Percentiles rank a stretch among this genome's conserved stretches.
Evolutionary conservation across 495 filamentous ascomycete genomes (phyloP).

Genomic region (Apiosordaria backusii): DNA sequence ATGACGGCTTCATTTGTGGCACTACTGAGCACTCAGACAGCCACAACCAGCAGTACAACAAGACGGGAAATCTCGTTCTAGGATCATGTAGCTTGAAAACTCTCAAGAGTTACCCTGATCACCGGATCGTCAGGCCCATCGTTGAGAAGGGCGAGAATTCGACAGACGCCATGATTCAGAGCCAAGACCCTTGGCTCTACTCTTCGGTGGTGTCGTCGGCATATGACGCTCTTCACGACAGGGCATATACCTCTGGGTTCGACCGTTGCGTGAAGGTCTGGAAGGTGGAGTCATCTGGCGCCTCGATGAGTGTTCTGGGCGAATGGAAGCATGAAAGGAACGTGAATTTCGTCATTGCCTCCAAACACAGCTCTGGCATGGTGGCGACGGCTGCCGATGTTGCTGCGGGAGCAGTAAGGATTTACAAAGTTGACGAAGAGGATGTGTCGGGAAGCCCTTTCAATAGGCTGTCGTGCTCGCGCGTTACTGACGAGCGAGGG

Average conservation of each 20-base stretch:
- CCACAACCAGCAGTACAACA: conserved; percentile 81
- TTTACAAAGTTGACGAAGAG: conserved; percentile 42
- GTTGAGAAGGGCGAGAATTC: conserved; percentile 52
- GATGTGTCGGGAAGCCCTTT: conserved; percentile 34
- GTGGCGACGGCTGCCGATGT: conserved; percentile 54
- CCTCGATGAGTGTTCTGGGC: conserved; percentile 40
- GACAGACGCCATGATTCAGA: conserved; percentile 54
- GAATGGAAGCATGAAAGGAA: conserved; percentile 61
- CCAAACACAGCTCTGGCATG: conserved; percentile 40
- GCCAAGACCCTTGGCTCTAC: conserved; percentile 67
- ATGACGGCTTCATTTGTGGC: conserved; percentile 56
- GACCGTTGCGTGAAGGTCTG: conserved; percentile 79
- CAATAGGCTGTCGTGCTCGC: conserved; percentile 44
- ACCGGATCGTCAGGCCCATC: conserved; percentile 57
- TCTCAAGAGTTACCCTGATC: conserved; percentile 65
- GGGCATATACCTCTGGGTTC: conserved; percentile 74
- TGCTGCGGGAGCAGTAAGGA: conserved; percentile 43
- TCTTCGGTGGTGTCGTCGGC: conserved; percentile 73
- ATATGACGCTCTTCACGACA: conserved; percentile 56
- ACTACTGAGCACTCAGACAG: conserved; percentile 70
- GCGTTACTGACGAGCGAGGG: conserved; percentile 43
- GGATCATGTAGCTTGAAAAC: conserved; percentile 56
- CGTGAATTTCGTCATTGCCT: conserved; percentile 68
- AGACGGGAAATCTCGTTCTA: conserved; percentile 69
- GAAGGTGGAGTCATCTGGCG: conserved; percentile 43